These are phyloP conservation scores for Venturiaceae sp. DNA, from an alignment of 2,329 filamentous ascomycete genomes.

Conservation along the genomic window DNA sequence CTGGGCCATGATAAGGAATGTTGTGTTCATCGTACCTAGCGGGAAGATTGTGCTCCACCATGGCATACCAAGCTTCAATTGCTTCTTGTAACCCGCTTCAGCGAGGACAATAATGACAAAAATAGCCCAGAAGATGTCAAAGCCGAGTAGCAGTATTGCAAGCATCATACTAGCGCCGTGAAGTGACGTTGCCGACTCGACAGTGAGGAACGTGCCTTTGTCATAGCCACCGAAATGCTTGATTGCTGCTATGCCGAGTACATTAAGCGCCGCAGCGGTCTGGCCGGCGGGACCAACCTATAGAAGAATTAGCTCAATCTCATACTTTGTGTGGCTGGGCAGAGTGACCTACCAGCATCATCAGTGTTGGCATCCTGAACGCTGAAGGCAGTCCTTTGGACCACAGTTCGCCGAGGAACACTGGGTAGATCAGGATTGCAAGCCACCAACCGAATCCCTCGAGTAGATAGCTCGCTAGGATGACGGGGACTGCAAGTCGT, in stretches of 20 bases:
- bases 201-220: conserved; percentile 13
- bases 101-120: conserved; percentile 11
- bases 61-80: conserved; percentile 9
- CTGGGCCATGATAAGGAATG: conserved; percentile 9
- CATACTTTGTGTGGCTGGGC: neutral
- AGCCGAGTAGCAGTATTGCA: conserved; percentile 10
- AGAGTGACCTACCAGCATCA: conserved; percentile 8
- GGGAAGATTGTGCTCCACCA: conserved; percentile 16
- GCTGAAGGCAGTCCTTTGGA: conserved; percentile 10
- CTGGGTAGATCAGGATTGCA: conserved; percentile 10
- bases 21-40: conserved; percentile 12
- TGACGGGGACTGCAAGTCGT: conserved; percentile 12
- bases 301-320: neutral
- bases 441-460: conserved; percentile 11
- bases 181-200: neutral
- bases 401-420: conserved; percentile 9
- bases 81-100: conserved; percentile 6
- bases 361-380: conserved; percentile 8
- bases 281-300: conserved; percentile 13
- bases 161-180: conserved; percentile 7
- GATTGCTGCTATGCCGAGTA: conserved; percentile 11
- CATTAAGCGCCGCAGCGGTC: conserved; percentile 10
- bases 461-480: conserved; percentile 12
- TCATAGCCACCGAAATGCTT: conserved; percentile 12
- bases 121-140: conserved; percentile 11